phyloP scores from a whole-genome alignment of 495 filamentous ascomycete genomes.

The Penicillium bialowiezense region DNA sequence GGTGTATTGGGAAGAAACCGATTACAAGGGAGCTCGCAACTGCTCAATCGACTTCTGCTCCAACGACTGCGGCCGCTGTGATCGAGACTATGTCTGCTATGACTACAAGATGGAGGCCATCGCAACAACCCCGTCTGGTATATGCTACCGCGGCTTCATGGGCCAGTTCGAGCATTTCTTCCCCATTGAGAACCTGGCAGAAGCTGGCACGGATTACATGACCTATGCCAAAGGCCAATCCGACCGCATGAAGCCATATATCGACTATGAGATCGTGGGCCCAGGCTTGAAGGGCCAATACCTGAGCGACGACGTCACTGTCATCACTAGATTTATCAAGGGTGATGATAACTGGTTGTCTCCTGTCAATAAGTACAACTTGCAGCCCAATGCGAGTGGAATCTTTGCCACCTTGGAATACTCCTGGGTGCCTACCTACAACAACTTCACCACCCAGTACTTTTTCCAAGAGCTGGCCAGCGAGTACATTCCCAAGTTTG shows the following conservation, averaged over 20 bases:
- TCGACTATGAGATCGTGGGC: constrained; percentile 12
- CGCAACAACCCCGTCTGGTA: constrained; percentile 9
- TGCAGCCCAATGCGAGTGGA: constrained; percentile 8
- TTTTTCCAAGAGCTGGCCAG: constrained; percentile 13
- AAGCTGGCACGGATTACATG: constrained; percentile 15
- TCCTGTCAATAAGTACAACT: constrained; percentile 19
- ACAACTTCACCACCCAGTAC: constrained; percentile 16
- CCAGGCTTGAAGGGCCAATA: too few relatives aligned
- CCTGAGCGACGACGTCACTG: too few relatives aligned
- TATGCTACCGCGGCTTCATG: constrained; percentile 15
- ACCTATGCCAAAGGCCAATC: constrained; percentile 13
- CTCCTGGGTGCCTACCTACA: constrained; percentile 18
- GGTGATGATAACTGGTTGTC: constrained; percentile 18
- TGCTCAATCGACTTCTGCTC: constrained; percentile 21
- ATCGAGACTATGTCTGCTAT: constrained; percentile 19
- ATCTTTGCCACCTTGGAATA: constrained; percentile 18
- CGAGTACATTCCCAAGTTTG: constrained; percentile 16
- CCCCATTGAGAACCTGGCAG: constrained; percentile 15
- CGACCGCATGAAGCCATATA: constrained; percentile 11
- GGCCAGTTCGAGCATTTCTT: constrained; percentile 22
- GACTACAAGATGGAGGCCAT: constrained; percentile 12
- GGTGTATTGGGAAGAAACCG: constrained; percentile 17
- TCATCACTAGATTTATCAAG: constrained; percentile 10
- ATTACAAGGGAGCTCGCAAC: constrained; percentile 18
- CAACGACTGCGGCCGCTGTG: constrained; percentile 21